Evolutionary conservation across 1,284 basidiomycete species (phyloP).

Genomic region (Trichosporon coremiiforme): DNA sequence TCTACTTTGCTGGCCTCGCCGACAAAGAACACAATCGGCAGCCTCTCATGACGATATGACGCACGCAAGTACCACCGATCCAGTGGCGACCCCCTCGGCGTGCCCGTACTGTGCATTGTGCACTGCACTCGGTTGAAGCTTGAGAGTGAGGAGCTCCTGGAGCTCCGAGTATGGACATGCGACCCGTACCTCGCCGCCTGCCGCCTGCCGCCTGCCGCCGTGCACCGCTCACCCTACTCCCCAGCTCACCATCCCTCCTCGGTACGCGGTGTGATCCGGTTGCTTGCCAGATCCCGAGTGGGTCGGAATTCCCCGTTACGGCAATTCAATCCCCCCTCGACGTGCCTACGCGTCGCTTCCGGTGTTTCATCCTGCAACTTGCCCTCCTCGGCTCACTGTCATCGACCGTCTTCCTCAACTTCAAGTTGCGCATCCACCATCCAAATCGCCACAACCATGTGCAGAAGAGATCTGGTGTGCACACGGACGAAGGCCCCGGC

Average conservation of each 20-base stretch:
- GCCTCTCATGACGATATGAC: background rate
- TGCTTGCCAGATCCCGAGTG: no score
- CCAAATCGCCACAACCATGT: background rate
- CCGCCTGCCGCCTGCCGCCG: no score
- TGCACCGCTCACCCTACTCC: no score
- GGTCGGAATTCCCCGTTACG: background rate
- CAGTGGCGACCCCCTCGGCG: background rate
- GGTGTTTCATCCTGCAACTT: constrained; percentile 8
- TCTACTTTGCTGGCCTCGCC: no score
- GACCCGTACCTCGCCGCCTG: no score
- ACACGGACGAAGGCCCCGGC: background rate
- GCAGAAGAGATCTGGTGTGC: background rate
- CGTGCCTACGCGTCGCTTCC: background rate
- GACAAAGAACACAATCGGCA: no score
- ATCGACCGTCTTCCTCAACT: no score
- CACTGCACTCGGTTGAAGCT: background rate
- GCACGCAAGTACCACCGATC: background rate
- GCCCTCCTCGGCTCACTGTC: no score
- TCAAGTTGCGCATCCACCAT: background rate
- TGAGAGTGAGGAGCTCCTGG: background rate
- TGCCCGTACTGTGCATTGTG: background rate
- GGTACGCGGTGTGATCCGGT: background rate
- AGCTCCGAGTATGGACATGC: background rate
- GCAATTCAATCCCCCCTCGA: background rate
- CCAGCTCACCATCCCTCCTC: no score